Conservation (phyloP, 176 grass and related monocot species). For the Dactylis glomerata region DNA sequence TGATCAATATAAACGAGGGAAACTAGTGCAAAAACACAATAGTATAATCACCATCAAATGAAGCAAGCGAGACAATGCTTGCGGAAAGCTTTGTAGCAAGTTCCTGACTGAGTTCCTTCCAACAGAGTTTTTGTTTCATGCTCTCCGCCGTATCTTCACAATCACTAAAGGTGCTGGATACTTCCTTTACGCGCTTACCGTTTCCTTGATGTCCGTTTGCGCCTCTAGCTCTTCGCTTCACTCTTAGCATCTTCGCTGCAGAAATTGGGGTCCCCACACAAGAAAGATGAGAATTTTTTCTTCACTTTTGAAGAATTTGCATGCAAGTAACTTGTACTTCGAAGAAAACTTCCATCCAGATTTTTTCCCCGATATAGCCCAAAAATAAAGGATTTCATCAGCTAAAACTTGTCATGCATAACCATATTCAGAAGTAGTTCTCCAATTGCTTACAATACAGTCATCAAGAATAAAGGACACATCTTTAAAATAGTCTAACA, state of each 20-base stretch:
- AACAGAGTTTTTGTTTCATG: background rate
- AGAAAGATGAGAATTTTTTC: background rate
- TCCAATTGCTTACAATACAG: too few species aligned
- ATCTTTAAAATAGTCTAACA: too few species aligned
- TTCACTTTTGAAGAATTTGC: too few species aligned
- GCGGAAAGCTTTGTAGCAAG: background rate
- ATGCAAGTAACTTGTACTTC: too few species aligned
- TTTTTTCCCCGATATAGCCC: too few species aligned
- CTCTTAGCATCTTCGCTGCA: background rate
- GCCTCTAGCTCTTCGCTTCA: background rate
- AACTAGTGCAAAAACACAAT: background rate
- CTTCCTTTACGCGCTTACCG: background rate
- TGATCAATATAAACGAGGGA: background rate
- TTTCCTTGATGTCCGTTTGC: background rate
- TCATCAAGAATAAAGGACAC: too few species aligned
- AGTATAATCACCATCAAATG: conserved; percentile 12
- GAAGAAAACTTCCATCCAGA: too few species aligned
- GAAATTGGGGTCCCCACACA: background rate
- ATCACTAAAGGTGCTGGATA: background rate
- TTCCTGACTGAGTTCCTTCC: conserved; percentile 1
- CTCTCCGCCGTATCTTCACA: background rate
- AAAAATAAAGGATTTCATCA: too few species aligned
- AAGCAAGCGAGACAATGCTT: conserved; percentile 2
- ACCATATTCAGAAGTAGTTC: too few species aligned
- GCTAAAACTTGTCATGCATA: too few species aligned